phyloP scores from a whole-genome alignment of 1,284 basidiomycete genomes.

The Leccinum angustisporum region DNA sequence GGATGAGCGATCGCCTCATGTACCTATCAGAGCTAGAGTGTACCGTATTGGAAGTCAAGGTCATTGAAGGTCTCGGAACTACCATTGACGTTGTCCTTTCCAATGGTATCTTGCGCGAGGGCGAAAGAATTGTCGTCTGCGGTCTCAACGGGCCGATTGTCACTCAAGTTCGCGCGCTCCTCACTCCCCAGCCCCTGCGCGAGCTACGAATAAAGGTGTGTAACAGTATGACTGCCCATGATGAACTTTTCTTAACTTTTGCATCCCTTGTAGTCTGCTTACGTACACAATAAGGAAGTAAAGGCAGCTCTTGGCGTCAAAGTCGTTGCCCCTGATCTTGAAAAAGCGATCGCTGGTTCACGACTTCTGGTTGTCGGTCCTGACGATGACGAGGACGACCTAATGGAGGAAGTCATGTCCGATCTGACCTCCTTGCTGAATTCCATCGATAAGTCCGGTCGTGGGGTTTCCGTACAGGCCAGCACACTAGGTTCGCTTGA shows the following conservation, averaged over 20 bases:
- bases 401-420: slow-evolving; percentile 95
- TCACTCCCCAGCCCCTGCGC: slow-evolving; percentile 96
- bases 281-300: slow-evolving; percentile 98
- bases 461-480: slow-evolving; percentile 97
- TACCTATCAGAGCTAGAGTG: slow-evolving; percentile 98
- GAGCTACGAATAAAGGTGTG: slow-evolving; percentile 93
- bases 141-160: slow-evolving; percentile 98
- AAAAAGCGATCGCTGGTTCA: slow-evolving; percentile 99
- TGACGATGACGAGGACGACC: slow-evolving; percentile 94
- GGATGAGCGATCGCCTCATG: slow-evolving; percentile 98
- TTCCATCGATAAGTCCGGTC: slow-evolving; percentile 92
- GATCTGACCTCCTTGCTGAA: slow-evolving; percentile 90
- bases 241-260: slow-evolving; percentile 5
- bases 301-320: slow-evolving; percentile 99
- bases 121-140: slow-evolving; percentile 95
- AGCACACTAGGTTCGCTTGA: slow-evolving; percentile 98
- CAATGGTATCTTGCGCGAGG: slow-evolving; percentile 91
- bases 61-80: slow-evolving; percentile 96
- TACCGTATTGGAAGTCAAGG: slow-evolving; percentile 99
- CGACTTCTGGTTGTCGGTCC: slow-evolving; percentile 89
- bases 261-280: slow-evolving; percentile 67
- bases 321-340: slow-evolving; percentile 92
- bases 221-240: slow-evolving; percentile 21
- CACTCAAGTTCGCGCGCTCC: slow-evolving; percentile 89
- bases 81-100: slow-evolving; percentile 98